Evolutionary conservation across 495 filamentous ascomycete species (phyloP), one percentile per base, ranked within the genome.

Genomic region (Aspergillus homomorphus): DNA sequence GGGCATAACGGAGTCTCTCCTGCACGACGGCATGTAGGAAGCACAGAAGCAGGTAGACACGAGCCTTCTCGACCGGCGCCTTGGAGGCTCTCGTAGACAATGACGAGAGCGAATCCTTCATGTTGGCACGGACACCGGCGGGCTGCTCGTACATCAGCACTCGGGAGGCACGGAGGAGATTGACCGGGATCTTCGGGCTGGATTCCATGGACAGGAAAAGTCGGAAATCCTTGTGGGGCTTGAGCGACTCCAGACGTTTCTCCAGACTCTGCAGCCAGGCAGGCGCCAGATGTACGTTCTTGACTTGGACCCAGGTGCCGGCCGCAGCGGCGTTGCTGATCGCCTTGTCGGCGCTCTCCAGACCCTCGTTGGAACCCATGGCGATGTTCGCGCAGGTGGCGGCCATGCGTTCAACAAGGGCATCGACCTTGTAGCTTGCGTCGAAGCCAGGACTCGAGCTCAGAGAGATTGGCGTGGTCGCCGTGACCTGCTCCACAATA

Each of bases 121-220:
- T 99, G 68, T 99, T 99, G 53, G 95, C 94, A 54, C 91, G 81
- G 19, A 99, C 90, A 71, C 94, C 94, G 0, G 92, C 94, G 12
- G 94, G 94, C 73, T 99, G 94, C 72, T 99, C 94, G 73, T 92
- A 98, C 89, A 96, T 97, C 59, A 99, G 82, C 21, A 99, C 89
- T 45, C 94, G 82, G 51, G 91, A 96, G 22, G 95, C 91, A 30
- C 94, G 89, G 22, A 99, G 83, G 28, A 99, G 76, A 68, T 97
- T 99, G 69, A 97, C 94, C 2, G 94, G 92, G 58, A 98, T 98
- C 84, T 94, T 98, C 38, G 87, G 91, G 62, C 90, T 96, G 4
- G 90, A 88, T 75, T 99, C 94, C 94, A 98, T 98, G 0, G 93
- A 96, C 54, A 99, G 75, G 84, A 99, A 98, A 8, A 99, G 79